These are phyloP conservation scores for Hemisphaericaspora subhashii DNA, from an alignment of 1,139 yeast genomes.

Conservation along the genomic window DNA sequence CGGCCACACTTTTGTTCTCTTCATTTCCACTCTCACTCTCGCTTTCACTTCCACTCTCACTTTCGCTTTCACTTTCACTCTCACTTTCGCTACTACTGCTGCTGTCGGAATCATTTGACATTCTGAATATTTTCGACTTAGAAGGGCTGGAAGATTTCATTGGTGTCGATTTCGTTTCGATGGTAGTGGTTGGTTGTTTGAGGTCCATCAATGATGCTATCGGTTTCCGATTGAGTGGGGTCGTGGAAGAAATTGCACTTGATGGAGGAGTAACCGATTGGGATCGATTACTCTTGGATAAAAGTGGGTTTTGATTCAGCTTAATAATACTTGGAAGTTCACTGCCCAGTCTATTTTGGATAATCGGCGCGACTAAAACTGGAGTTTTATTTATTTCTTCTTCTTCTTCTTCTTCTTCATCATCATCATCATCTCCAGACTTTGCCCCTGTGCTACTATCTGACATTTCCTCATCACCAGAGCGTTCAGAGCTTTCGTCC, in stretches of 20 bases:
- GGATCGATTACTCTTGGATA: not conserved
- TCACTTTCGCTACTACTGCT: not conserved
- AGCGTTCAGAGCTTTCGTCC: slow-evolving; percentile 1
- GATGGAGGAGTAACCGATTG: not conserved
- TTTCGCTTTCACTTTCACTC: slow-evolving; percentile 11
- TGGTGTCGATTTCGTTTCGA: slow-evolving; percentile 8
- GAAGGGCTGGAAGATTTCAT: not conserved
- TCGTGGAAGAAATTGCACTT: not conserved
- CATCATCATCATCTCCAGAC: not conserved
- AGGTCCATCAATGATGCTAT: slow-evolving; percentile 9
- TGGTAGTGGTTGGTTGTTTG: slow-evolving; percentile 11
- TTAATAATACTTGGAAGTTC: not conserved
- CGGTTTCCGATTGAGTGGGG: slow-evolving; percentile 1
- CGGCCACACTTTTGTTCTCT: not conserved
- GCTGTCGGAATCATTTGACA: slow-evolving; percentile 3
- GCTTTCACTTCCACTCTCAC: slow-evolving; percentile 10
- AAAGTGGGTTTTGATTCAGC: not conserved
- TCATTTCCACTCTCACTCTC: slow-evolving; percentile 9
- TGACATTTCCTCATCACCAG: not conserved
- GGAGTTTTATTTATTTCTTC: not conserved
- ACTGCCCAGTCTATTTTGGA: not conserved
- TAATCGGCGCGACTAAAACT: not conserved
- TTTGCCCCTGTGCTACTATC: not conserved
- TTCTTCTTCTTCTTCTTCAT: slow-evolving; percentile 2
- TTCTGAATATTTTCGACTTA: slow-evolving; percentile 1